A percentile compares a stretch with the other conserved stretches of the same genome.
Conservation (phyloP, 2,329 filamentous ascomycete genomes). For the Aspergillus costaricaensis region DNA sequence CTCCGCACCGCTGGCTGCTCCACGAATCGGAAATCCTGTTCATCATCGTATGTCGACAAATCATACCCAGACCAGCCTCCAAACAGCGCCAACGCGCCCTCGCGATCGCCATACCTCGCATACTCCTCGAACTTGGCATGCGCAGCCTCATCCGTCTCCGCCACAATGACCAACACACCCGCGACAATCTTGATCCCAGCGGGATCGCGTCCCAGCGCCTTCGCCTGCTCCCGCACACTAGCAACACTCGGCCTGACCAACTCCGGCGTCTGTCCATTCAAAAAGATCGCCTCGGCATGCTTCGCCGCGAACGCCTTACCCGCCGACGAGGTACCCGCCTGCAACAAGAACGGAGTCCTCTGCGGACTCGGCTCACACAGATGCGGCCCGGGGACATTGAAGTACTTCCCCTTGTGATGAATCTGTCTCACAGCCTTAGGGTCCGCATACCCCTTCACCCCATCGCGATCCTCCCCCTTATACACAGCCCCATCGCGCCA, state of each 20-base stretch:
- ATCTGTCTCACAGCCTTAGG: slow-evolving; percentile 40
- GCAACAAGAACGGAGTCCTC: slow-evolving; percentile 51
- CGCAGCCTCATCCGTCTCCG: slow-evolving; percentile 48
- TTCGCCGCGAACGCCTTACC: slow-evolving; percentile 50
- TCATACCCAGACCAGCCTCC: slow-evolving; percentile 53
- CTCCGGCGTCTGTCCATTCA: slow-evolving; percentile 48
- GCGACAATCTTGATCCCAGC: slow-evolving; percentile 48
- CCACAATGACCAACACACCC: slow-evolving; percentile 48
- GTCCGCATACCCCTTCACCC: slow-evolving; percentile 33
- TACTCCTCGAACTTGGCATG: slow-evolving; percentile 46
- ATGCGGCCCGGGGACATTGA: slow-evolving; percentile 48
- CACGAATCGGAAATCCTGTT: slow-evolving; percentile 49
- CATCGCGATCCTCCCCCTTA: slow-evolving; percentile 10
- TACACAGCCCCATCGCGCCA: slow-evolving; percentile 49
- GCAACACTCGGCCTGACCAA: slow-evolving; percentile 46
- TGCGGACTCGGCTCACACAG: slow-evolving; percentile 50
- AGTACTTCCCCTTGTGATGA: slow-evolving; percentile 45
- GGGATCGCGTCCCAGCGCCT: slow-evolving; percentile 42
- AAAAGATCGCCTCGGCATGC: slow-evolving; percentile 50
- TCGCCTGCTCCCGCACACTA: slow-evolving; percentile 43
- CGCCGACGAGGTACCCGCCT: slow-evolving; percentile 50
- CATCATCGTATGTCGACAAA: slow-evolving; percentile 45
- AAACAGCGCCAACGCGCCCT: slow-evolving; percentile 49
- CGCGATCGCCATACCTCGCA: slow-evolving; percentile 46
- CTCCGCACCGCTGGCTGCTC: slow-evolving; percentile 46